Evolutionary conservation across 148 eudicot species (phyloP).

Genomic region (Nepenthes gracilis): DNA sequence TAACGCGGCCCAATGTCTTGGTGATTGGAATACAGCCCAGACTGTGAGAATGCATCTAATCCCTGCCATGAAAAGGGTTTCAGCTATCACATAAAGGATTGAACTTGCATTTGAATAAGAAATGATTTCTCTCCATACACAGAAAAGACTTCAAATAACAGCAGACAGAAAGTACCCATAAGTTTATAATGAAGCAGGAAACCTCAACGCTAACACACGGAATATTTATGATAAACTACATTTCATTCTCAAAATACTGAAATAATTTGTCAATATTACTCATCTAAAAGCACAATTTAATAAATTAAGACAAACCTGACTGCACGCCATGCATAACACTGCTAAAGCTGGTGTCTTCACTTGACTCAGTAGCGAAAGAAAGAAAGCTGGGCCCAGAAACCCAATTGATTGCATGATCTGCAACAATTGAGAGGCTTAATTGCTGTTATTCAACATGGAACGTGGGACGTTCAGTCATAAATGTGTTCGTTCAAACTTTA

Average conservation of each 20-base stretch:
- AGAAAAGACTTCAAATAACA: no score
- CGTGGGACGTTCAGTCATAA: no score
- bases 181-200: no score
- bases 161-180: no score
- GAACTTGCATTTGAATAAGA: no score
- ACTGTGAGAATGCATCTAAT: slow-evolving; percentile 89
- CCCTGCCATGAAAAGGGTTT: slow-evolving; percentile 41
- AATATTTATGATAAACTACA: no score
- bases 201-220: no score
- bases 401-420: slow-evolving; percentile 99
- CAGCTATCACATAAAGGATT: no score
- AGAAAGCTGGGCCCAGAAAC: slow-evolving; percentile 93
- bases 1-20: slow-evolving; percentile 98
- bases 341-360: slow-evolving; percentile 85
- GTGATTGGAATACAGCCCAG: slow-evolving; percentile 95
- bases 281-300: no score
- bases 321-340: slow-evolving; percentile 94
- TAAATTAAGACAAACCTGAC: slow-evolving; percentile 47
- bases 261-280: no score
- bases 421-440: slow-evolving; percentile 6
- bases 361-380: slow-evolving; percentile 67
- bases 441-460: background rate
- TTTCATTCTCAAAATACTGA: no score
- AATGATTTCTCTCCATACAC: background rate
- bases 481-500: no score